Evolutionary conservation across 208 protist species (phyloP).

Genomic region (Vickermania spadyakhi): DNA sequence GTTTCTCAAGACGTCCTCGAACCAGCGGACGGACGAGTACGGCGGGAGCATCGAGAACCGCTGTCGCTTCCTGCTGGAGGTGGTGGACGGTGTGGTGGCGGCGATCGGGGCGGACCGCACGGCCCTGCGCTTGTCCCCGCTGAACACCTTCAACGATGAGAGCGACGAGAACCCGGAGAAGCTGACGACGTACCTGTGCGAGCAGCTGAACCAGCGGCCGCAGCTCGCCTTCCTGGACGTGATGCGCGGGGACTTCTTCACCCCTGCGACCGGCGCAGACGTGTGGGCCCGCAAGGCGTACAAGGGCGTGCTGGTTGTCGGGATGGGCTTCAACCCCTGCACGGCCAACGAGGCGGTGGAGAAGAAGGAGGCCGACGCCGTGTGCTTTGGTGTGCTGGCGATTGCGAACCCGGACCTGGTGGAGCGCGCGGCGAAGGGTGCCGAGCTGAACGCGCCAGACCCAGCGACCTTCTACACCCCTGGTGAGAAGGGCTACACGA

Average conservation of each 20-base stretch:
- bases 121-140: constrained; percentile 49
- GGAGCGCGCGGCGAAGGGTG: constrained; percentile 17
- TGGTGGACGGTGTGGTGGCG: constrained; percentile 44
- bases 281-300: constrained; percentile 34
- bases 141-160: constrained; percentile 32
- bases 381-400: constrained; percentile 39
- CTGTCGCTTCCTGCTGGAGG: constrained; percentile 57
- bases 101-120: constrained; percentile 29
- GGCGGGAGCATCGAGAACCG: constrained; percentile 79
- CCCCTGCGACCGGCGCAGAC: constrained; percentile 12
- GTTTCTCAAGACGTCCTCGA: constrained; percentile 70
- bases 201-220: constrained; percentile 31
- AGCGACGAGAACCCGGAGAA: constrained; percentile 26
- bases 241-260: constrained; percentile 22
- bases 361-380: constrained; percentile 27
- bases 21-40: constrained; percentile 82
- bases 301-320: constrained; percentile 32
- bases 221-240: constrained; percentile 32
- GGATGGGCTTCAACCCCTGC: constrained; percentile 27
- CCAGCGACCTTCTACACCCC: constrained; percentile 23
- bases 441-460: constrained; percentile 19
- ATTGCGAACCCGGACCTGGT: constrained; percentile 73
- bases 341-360: constrained; percentile 27
- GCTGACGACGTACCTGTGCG: constrained; percentile 36
- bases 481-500: constrained; percentile 25